These are phyloP conservation scores for Suhomyces kunorum DNA, from an alignment of 1,139 yeast genomes.

Conservation along the genomic window DNA sequence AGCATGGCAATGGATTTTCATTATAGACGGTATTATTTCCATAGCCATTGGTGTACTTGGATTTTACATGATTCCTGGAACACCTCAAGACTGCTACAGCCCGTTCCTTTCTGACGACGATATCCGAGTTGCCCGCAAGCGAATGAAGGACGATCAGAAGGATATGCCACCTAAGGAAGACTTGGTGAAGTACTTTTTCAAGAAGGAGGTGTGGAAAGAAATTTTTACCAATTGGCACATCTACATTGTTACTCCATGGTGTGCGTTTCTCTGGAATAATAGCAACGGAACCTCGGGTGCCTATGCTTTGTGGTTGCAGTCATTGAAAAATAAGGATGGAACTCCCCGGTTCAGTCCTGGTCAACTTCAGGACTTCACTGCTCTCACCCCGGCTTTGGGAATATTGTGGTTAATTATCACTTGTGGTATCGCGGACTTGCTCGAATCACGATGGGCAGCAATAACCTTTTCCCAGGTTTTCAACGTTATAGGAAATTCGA, in stretches of 20 bases:
- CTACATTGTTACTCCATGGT: slow-evolving; percentile 24
- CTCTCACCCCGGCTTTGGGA: slow-evolving; percentile 55
- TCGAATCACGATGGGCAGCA: slow-evolving; percentile 57
- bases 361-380: slow-evolving; percentile 37
- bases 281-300: slow-evolving; percentile 50
- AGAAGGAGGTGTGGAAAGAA: slow-evolving; percentile 23
- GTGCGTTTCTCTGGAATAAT: slow-evolving; percentile 31
- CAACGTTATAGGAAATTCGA: slow-evolving; percentile 37
- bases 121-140: slow-evolving; percentile 55
- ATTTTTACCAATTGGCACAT: slow-evolving; percentile 30
- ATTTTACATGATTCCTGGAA: slow-evolving; percentile 63
- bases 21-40: slow-evolving; percentile 64
- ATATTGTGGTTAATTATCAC: slow-evolving; percentile 46
- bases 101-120: slow-evolving; percentile 61
- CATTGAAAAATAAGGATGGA: slow-evolving; percentile 28
- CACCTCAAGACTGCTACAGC: slow-evolving; percentile 58
- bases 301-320: slow-evolving; percentile 40
- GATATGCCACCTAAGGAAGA: slow-evolving; percentile 29
- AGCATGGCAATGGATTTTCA: slow-evolving; percentile 75
- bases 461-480: slow-evolving; percentile 52
- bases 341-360: slow-evolving; percentile 29
- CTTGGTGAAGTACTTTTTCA: slow-evolving; percentile 26
- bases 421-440: slow-evolving; percentile 49
- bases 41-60: slow-evolving; percentile 63
- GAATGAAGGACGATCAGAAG: slow-evolving; percentile 48